These are phyloP conservation scores for Apophysomyces ossiformis DNA, from an alignment of 371 early-diverging fungal species.

Conservation along the genomic window DNA sequence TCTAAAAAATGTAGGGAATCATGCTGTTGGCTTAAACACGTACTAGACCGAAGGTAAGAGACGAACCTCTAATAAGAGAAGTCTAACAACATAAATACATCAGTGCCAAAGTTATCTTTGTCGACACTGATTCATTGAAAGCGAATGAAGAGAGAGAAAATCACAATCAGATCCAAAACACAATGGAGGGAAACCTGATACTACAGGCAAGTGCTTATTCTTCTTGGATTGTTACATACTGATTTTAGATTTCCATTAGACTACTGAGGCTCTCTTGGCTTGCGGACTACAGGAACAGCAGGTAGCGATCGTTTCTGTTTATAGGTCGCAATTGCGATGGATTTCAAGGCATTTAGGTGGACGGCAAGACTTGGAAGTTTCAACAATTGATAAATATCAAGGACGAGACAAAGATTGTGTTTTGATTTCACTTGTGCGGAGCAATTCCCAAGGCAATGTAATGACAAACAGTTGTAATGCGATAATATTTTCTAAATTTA, in stretches of 20 bases:
- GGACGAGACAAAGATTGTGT: conserved; percentile 94
- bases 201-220: conserved; percentile 34
- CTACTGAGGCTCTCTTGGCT: conserved; percentile 59
- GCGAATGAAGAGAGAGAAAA: conserved; percentile 59
- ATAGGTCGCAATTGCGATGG: conserved; percentile 80
- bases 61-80: not conserved
- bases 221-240: not conserved
- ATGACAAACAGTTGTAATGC: not conserved
- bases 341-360: conserved; percentile 40
- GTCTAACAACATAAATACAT: not conserved
- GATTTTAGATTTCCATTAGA: conserved; percentile 26
- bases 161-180: conserved; percentile 67
- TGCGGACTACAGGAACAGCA: conserved; percentile 68
- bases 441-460: conserved; percentile 73
- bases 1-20: conserved; percentile 7
- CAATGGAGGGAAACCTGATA: conserved; percentile 72
- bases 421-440: conserved; percentile 88
- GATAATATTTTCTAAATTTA: not conserved
- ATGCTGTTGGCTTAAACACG: conserved; percentile 67
- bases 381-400: conserved; percentile 93
- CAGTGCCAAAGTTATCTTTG: conserved; percentile 74
- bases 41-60: conserved; percentile 66
- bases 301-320: conserved; percentile 88
- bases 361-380: conserved; percentile 59
- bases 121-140: conserved; percentile 79